Percentiles rank a stretch among this genome's conserved stretches.
Evolutionary conservation across 176 grass and related monocot genomes (phyloP).

Genomic region (Ensete ventricosum): DNA sequence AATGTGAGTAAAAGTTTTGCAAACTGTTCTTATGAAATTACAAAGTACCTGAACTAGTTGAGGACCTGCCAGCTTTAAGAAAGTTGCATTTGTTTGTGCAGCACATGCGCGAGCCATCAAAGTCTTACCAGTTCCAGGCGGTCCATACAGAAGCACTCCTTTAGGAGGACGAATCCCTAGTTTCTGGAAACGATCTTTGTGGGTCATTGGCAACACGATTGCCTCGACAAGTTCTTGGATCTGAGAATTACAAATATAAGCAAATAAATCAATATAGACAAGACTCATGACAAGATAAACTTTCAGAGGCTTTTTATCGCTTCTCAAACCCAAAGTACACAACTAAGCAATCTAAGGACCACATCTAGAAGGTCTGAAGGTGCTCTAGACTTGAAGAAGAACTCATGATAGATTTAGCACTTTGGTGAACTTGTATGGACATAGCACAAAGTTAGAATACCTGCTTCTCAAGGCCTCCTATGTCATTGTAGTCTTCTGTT

Average conservation of each 20-base stretch:
- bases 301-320: no score
- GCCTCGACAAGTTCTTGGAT: constrained; percentile 97
- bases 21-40: neutral
- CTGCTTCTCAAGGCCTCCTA: constrained; percentile 89
- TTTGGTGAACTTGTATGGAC: neutral
- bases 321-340: neutral
- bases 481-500: constrained; percentile 88
- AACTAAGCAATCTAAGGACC: neutral
- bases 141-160: constrained; percentile 95
- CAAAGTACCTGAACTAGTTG: constrained; percentile 71
- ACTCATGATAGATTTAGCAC: neutral
- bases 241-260: constrained; percentile 29
- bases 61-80: constrained; percentile 82
- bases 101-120: constrained; percentile 94
- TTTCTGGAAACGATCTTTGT: constrained; percentile 84
- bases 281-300: neutral
- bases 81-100: constrained; percentile 90
- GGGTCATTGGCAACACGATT: constrained; percentile 89
- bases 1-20: neutral
- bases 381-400: neutral
- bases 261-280: neutral
- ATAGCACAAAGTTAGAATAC: constrained; percentile 21
- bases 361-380: neutral
- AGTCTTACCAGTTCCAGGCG: constrained; percentile 89
- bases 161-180: constrained; percentile 85